Base-by-base conservation (phyloP, 345 rosid species). In the Brassica nigra region DNA sequence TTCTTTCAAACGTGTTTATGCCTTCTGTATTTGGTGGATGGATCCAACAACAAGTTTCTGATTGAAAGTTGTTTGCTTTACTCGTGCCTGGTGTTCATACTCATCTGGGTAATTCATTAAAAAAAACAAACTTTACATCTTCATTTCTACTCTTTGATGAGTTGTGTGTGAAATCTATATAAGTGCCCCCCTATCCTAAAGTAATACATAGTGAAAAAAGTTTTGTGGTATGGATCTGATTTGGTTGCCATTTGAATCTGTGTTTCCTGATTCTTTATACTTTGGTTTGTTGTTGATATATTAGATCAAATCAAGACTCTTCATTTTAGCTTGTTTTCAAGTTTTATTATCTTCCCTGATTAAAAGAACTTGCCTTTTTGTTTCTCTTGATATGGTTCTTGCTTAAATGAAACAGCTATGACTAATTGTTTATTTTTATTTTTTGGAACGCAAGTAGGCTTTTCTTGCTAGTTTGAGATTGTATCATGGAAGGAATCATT, bases 401-500 rank as follows among this genome's bases (percentile, higher is more conserved):
- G 8, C 29, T 54, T 15, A 2, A 33, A 4, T 12, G 80, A 18
- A 30, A 29, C 1, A 4, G 8, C 68, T 69, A 14, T 52, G 47
- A 78, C 54, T 72, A 73, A 67, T 9, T 44, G 78, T 36, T 52
- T 44, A 5, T 58, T 16, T 52, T 44, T 28, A 28, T 20, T 20
- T 18, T 16, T 12, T 44, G 63, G 59, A 47, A 52, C 68, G 42
- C 15, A 34, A 8, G 36, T 63, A 63, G 52, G 54, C 3, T 31
- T n/a, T 14, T 49, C 54, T 49, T 3, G 4, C 68, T 64, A 64
- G 52, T 12, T 75, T 64, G 72, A 39, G 76, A 42, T 37, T 14
- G 3, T 4, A 57, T 44, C 1, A 80, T 80, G 83, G 99, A 93
- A 72, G 98, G 96, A 67, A 75, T 81, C 70, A 39, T 91, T 31